phyloP scores from a whole-genome alignment of 1,284 basidiomycete species.

The Vanrija humicola region DNA sequence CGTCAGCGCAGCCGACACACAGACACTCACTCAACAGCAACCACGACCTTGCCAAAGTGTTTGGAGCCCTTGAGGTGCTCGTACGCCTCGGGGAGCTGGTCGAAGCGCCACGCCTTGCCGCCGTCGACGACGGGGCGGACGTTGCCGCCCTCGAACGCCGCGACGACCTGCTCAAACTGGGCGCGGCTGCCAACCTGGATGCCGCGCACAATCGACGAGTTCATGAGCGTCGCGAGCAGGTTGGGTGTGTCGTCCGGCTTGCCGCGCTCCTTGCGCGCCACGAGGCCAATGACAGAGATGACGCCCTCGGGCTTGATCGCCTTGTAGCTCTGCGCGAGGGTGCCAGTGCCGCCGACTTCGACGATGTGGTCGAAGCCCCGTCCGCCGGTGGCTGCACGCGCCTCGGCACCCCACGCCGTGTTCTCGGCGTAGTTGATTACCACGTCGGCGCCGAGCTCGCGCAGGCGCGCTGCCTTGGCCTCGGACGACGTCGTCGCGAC shows the following conservation, averaged over 20 bases:
- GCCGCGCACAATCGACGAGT: slow-evolving; percentile 17
- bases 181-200: slow-evolving; percentile 33
- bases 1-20: too few species aligned
- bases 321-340: slow-evolving; percentile 53
- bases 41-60: slow-evolving; percentile 40
- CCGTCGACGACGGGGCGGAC: slow-evolving; percentile 41
- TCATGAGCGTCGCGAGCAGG: not conserved
- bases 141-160: slow-evolving; percentile 38
- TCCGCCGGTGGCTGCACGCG: slow-evolving; percentile 26
- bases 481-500: slow-evolving; percentile 46
- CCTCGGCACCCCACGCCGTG: slow-evolving; percentile 44
- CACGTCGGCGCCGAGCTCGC: slow-evolving; percentile 36
- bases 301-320: slow-evolving; percentile 52
- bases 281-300: slow-evolving; percentile 55
- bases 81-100: slow-evolving; percentile 46
- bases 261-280: slow-evolving; percentile 32
- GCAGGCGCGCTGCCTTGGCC: slow-evolving; percentile 39
- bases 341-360: slow-evolving; percentile 58
- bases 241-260: slow-evolving; percentile 1
- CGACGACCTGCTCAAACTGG: slow-evolving; percentile 47
- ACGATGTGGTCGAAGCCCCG: slow-evolving; percentile 59
- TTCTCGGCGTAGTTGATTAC: slow-evolving; percentile 30
- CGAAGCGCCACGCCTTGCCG: slow-evolving; percentile 46
- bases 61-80: slow-evolving; percentile 35
- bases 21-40: not conserved